Percentiles rank a stretch among this genome's conserved stretches.
Evolutionary conservation across 495 filamentous ascomycete species (phyloP).

Genomic region (Amorphotheca resinae): DNA sequence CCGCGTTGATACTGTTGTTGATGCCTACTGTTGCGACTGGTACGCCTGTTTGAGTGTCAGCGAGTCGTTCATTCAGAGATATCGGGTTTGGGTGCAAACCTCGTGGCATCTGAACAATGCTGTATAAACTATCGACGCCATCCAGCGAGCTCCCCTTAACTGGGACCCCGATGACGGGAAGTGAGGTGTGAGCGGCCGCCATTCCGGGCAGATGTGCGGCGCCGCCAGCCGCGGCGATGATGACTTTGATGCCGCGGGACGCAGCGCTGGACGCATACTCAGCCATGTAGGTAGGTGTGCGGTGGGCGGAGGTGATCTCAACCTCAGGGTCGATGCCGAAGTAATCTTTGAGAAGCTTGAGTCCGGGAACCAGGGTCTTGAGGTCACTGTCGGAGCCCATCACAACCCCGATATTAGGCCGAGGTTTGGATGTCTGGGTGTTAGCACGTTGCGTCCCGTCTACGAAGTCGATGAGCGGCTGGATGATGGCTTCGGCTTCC

Average conservation of each 20-base stretch:
- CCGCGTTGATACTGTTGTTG: conserved; percentile 89
- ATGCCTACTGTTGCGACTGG: conserved; percentile 85
- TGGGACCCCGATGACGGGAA: conserved; percentile 89
- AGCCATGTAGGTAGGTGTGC: not conserved
- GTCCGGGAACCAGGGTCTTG: not conserved
- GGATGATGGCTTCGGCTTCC: conserved; percentile 58
- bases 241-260: not conserved
- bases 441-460: conserved; percentile 49
- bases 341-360: not conserved
- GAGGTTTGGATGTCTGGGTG: conserved; percentile 20
- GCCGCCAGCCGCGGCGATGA: conserved; percentile 59
- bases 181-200: conserved; percentile 70
- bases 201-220: conserved; percentile 90
- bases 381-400: conserved; percentile 4
- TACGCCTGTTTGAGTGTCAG: conserved; percentile 39
- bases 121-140: conserved; percentile 78
- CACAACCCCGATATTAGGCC: not conserved
- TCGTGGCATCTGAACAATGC: conserved; percentile 88
- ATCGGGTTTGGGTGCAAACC: too few species aligned
- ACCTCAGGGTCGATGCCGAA: not conserved
- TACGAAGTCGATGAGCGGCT: conserved; percentile 49
- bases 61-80: not conserved
- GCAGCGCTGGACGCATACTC: not conserved
- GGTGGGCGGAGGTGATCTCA: conserved; percentile 2
- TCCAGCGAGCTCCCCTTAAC: conserved; percentile 79